Evolutionary conservation across 2,329 filamentous ascomycete genomes (phyloP).

Genomic region (Elsinoe fawcettii): DNA sequence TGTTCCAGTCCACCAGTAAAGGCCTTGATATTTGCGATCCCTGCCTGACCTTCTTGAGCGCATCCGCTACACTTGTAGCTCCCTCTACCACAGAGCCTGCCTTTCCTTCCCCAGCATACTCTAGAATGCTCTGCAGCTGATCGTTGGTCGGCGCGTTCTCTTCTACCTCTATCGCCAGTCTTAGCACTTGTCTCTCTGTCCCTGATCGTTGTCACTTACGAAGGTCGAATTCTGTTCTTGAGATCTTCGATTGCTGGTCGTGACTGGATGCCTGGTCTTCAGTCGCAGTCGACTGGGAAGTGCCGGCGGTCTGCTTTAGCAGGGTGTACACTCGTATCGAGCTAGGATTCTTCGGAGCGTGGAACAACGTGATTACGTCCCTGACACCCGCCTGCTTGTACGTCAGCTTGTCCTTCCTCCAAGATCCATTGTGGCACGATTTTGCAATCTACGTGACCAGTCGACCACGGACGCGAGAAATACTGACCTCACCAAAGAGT

Average conservation of each 20-base stretch:
- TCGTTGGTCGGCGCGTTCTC: conserved; percentile 72
- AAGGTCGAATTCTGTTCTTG: conserved; percentile 72
- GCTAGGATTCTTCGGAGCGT: conserved; percentile 65
- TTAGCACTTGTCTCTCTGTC: neutral
- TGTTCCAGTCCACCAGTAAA: conserved; percentile 88
- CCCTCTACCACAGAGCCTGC: conserved; percentile 63
- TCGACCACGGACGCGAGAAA: neutral
- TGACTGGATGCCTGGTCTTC: conserved; percentile 67
- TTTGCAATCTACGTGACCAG: neutral
- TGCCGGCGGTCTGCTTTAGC: conserved; percentile 71
- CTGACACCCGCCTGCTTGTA: conserved; percentile 37
- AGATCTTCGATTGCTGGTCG: conserved; percentile 48
- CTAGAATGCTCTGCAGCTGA: conserved; percentile 75
- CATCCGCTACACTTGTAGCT: conserved; percentile 66
- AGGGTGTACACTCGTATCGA: conserved; percentile 67
- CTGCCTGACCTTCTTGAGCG: conserved; percentile 68
- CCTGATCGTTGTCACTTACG: conserved; percentile 21
- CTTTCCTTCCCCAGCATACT: conserved; percentile 63
- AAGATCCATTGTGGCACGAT: neutral
- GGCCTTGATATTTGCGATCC: conserved; percentile 63
- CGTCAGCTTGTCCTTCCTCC: neutral
- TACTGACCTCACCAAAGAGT: conserved; percentile 40
- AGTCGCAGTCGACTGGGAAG: conserved; percentile 59
- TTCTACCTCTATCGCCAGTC: conserved; percentile 52
- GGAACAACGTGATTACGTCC: conserved; percentile 94